Percentiles rank a stretch among this genome's conserved stretches.
These are phyloP conservation scores for Cucurbita ficifolia DNA, from an alignment of 306 rosid species.

Conservation along the genomic window DNA sequence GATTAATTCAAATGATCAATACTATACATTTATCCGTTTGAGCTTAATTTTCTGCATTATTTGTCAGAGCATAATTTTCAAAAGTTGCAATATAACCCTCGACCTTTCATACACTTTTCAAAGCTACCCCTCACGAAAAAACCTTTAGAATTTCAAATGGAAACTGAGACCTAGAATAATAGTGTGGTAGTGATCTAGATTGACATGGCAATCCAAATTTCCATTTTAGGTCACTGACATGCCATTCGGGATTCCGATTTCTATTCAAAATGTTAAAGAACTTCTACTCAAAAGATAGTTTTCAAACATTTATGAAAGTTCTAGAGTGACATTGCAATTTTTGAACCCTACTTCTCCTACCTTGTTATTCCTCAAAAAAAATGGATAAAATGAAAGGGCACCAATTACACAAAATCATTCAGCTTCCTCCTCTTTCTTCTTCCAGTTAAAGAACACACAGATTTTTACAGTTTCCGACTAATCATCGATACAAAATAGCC, in stretches of 20 bases:
- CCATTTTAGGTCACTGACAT: not conserved
- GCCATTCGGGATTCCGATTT: not conserved
- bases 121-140: not conserved
- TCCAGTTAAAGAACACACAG: not conserved
- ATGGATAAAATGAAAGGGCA: not conserved
- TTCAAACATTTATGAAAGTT: not conserved
- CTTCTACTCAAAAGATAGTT: too few relatives aligned
- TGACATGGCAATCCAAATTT: not conserved
- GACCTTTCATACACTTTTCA: not conserved
- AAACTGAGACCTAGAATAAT: not conserved
- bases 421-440: not conserved
- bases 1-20: too few relatives aligned
- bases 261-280: not conserved
- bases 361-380: not conserved
- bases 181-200: not conserved
- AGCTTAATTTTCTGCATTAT: too few relatives aligned
- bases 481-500: not conserved
- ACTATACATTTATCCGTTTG: too few relatives aligned
- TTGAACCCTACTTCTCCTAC: not conserved
- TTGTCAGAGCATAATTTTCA: too few relatives aligned
- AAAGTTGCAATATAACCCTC: too few relatives aligned
- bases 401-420: not conserved
- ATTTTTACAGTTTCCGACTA: not conserved
- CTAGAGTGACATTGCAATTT: not conserved
- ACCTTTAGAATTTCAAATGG: not conserved